These are phyloP conservation scores for Botrytis porri DNA, from an alignment of 2,329 filamentous ascomycete genomes.

Conservation along the genomic window DNA sequence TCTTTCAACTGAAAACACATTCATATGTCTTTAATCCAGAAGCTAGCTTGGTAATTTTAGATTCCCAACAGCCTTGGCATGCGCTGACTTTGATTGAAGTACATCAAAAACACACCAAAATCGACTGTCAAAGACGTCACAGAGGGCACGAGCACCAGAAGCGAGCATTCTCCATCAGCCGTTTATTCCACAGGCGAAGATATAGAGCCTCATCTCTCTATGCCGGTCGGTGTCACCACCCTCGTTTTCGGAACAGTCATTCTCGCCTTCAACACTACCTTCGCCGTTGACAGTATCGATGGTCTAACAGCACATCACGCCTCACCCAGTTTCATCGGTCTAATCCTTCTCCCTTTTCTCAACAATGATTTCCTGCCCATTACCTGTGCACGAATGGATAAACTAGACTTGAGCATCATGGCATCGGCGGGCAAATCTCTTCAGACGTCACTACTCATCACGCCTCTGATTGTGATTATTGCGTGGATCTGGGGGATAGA, in stretches of 20 bases:
- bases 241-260: not conserved
- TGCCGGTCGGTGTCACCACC: not conserved
- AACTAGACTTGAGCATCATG: conserved; percentile 72
- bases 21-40: conserved; percentile 2
- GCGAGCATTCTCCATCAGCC: not conserved
- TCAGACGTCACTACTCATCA: conserved; percentile 76
- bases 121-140: conserved; percentile 57
- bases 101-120: conserved; percentile 41
- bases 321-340: conserved; percentile 73
- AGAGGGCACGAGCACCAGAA: conserved; percentile 43
- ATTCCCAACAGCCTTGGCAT: conserved; percentile 34
- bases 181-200: not conserved
- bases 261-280: conserved; percentile 46
- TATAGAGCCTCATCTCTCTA: not conserved
- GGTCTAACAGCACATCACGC: conserved; percentile 62
- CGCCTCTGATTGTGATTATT: conserved; percentile 71
- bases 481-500: conserved; percentile 53
- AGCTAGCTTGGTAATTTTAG: not conserved
- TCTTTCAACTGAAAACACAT: conserved; percentile 1
- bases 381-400: conserved; percentile 70
- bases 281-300: conserved; percentile 71
- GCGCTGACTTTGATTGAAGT: conserved; percentile 22
- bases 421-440: conserved; percentile 74
- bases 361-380: conserved; percentile 76
- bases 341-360: conserved; percentile 73